Evolutionary conservation across 345 rosid genomes (phyloP), one percentile per base, ranked within the genome.

Genomic region (Iberis pinnata): DNA sequence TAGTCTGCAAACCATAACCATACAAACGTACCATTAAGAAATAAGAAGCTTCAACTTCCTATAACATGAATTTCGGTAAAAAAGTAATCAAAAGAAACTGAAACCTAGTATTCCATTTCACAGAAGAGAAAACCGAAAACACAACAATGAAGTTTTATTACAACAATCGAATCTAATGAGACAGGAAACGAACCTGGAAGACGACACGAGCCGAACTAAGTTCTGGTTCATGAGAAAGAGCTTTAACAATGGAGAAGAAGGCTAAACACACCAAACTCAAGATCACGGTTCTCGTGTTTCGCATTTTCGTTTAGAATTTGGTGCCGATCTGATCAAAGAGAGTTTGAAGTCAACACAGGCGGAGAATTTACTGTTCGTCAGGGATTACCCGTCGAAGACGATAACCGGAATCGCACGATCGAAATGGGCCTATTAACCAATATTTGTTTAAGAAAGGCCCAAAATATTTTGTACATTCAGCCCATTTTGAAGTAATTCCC

Each of bases 181-280:
- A 64, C 1, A 43, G 4, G 41, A 13, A 35, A 15, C 19, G 31
- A 51, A 90, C 96, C 93, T 92, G 96, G 54, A 87, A 92, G 62
- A 82, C 93, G 68, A 87, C 95, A 45, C 93, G 98, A 60, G 86
- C 76, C n/a, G 96, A 84, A 36, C 93, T 67, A 32, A 92, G 75
- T 54, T 73, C 74, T n/a, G 88, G 93, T 27, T 80, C 92, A 43
- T 70, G 56, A 24, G 85, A 61, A 5, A 60, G 63, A 15, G 72
- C 69, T 14, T 61, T 66, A 25, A 57, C 73, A 14, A 43, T 45
- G 47, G 77, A 42, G 16, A 67, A 43, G 52, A 74, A 26, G 0
- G 51, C 60, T 56, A 72, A 18, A 42, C 40, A 65, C 0, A 58
- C 37, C 63, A 70, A 55, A 39, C 58, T 52, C 12, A 67, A 35